phyloP scores from a whole-genome alignment of 2,329 filamentous ascomycete genomes.

The Chaetomium olivaceum region DNA sequence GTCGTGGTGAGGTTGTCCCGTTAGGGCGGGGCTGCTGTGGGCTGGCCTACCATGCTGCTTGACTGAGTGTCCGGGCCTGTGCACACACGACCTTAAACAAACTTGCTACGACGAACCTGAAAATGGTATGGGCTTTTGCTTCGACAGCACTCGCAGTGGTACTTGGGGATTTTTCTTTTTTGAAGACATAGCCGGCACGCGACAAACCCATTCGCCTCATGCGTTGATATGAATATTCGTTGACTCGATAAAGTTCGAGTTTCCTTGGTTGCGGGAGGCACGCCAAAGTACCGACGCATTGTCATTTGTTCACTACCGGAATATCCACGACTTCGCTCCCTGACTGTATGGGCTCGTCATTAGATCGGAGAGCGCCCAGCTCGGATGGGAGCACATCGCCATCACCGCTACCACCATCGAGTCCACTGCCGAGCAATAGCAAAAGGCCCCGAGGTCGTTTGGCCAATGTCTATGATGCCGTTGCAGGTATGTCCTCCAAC shows the following conservation, averaged over 20 bases:
- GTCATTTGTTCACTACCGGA: not conserved
- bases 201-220: not conserved
- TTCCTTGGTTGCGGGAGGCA: not conserved
- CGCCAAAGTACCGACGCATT: not conserved
- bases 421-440: not conserved
- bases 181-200: not conserved
- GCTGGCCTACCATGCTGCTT: not conserved
- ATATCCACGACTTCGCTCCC: not conserved
- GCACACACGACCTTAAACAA: not conserved
- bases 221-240: not conserved
- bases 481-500: constrained; percentile 58
- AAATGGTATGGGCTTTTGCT: not conserved
- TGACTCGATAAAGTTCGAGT: no score
- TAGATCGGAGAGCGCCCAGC: not conserved
- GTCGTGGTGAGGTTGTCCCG: not conserved
- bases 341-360: constrained; percentile 1
- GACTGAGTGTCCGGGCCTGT: not conserved
- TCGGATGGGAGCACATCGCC: constrained; percentile 24
- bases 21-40: not conserved
- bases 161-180: not conserved
- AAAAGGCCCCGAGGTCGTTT: constrained; percentile 27
- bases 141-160: not conserved
- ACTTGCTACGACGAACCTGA: not conserved
- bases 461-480: constrained; percentile 70
- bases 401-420: not conserved